Percentiles rank a stretch among this genome's conserved stretches.
Conservation (phyloP, 1,284 basidiomycete species). For the Butyriboletus appendiculatus region DNA sequence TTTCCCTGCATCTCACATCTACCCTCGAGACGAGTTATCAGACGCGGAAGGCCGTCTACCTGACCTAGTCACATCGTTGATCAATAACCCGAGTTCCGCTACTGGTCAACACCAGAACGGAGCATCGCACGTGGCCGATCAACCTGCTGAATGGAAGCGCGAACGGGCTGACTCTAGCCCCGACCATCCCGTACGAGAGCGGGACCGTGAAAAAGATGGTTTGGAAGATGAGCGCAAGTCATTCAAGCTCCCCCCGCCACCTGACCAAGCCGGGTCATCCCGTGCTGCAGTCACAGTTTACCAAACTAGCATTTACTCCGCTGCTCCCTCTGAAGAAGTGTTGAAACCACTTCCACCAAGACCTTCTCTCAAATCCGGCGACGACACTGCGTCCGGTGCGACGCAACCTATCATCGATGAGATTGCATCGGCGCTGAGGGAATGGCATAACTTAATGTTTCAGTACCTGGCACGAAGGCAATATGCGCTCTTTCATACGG, state of each 20-base stretch:
- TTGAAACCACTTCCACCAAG: conserved; percentile 87
- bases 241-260: conserved; percentile 70
- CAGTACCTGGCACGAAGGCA: conserved; percentile 87
- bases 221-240: conserved; percentile 51
- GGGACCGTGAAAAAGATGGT: conserved; percentile 61
- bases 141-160: conserved; percentile 45
- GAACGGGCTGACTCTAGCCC: conserved; percentile 46
- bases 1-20: conserved; percentile 91
- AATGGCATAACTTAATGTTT: conserved; percentile 94
- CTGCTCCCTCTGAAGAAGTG: conserved; percentile 65
- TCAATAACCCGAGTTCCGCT: conserved; percentile 38
- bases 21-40: conserved; percentile 85
- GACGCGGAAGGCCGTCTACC: conserved; percentile 88
- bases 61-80: conserved; percentile 56
- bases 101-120: conserved; percentile 37
- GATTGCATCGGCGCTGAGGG: conserved; percentile 92
- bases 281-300: conserved; percentile 71
- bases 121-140: conserved; percentile 38
- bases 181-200: conserved; percentile 42
- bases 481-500: conserved; percentile 86
- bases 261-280: conserved; percentile 69
- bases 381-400: conserved; percentile 83
- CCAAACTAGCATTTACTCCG: conserved; percentile 63
- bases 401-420: conserved; percentile 94
- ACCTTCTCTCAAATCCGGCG: conserved; percentile 90